These are phyloP conservation scores for Oemleria cerasiformis DNA, from an alignment of 306 rosid species.

Conservation along the genomic window DNA sequence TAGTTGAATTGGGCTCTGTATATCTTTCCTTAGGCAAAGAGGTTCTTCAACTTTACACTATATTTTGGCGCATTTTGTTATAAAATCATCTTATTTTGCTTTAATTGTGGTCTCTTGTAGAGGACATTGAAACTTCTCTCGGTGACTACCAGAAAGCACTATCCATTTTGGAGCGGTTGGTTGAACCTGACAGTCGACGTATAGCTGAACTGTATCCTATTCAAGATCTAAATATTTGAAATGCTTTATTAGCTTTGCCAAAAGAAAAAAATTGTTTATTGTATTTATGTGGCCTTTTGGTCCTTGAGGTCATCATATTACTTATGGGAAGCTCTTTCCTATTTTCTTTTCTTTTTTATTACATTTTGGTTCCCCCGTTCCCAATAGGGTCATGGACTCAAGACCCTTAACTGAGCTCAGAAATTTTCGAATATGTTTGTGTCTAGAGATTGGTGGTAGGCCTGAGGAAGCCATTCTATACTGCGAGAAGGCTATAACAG, in stretches of 20 bases:
- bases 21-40: constrained; percentile 2
- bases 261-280: neutral
- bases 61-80: neutral
- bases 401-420: constrained; percentile 65
- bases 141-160: constrained; percentile 84
- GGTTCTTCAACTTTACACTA: neutral
- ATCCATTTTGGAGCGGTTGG: constrained; percentile 71
- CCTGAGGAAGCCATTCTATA: constrained; percentile 77
- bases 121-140: constrained; percentile 93
- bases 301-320: neutral
- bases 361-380: neutral
- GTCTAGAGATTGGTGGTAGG: constrained; percentile 73
- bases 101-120: constrained; percentile 44
- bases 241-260: constrained; percentile 1
- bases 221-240: constrained; percentile 8
- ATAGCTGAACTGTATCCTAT: constrained; percentile 94
- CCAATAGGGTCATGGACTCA: neutral
- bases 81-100: constrained; percentile 12
- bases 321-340: neutral
- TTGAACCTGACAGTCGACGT: constrained; percentile 77
- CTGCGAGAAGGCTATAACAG: constrained; percentile 75
- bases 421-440: constrained; percentile 85
- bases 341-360: neutral
- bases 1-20: neutral
- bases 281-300: neutral